Evolutionary conservation across 208 protist genomes (phyloP).

Genomic region (Trypanosomatidae sp.): DNA sequence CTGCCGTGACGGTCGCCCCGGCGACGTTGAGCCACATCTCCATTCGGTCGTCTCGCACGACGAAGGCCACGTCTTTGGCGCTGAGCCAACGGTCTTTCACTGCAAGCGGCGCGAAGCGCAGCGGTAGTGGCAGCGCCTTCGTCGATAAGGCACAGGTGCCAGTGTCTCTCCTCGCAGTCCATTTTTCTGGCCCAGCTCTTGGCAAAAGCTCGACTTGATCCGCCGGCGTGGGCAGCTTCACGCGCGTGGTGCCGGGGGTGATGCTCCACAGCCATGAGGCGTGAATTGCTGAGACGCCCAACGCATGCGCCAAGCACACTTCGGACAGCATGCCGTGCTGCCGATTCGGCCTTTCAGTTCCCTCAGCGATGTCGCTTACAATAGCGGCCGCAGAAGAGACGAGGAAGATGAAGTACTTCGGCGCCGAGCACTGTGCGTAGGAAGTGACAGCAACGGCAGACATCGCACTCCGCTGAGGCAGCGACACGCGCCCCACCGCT

Average conservation of each 20-base stretch:
- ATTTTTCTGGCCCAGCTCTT: neutral
- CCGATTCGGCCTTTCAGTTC: neutral
- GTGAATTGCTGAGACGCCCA: slow-evolving; percentile 48
- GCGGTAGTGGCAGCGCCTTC: neutral
- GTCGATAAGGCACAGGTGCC: neutral
- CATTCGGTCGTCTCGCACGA: slow-evolving; percentile 27
- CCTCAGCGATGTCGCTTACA: neutral
- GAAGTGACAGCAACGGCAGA: neutral
- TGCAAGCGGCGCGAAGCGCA: slow-evolving; percentile 16
- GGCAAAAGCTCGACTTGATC: slow-evolving; percentile 8
- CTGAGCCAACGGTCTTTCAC: slow-evolving; percentile 16
- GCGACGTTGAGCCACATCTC: slow-evolving; percentile 29
- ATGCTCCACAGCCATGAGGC: slow-evolving; percentile 40
- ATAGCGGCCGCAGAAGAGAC: neutral
- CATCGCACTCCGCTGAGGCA: slow-evolving; percentile 11
- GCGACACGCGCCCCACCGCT: slow-evolving; percentile 14
- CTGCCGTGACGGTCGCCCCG: slow-evolving; percentile 19
- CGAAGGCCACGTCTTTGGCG: slow-evolving; percentile 10
- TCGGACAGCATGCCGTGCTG: slow-evolving; percentile 10
- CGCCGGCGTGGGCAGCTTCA: slow-evolving; percentile 12
- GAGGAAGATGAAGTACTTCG: slow-evolving; percentile 21
- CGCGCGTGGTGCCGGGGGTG: slow-evolving; percentile 13
- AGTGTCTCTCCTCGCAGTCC: neutral
- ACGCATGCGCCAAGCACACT: slow-evolving; percentile 43
- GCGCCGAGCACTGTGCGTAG: neutral